A percentile compares a stretch with the other conserved stretches of the same genome.
These are phyloP conservation scores for Pseudonectria buxi DNA, from an alignment of 2,329 filamentous ascomycete species.

Conservation along the genomic window DNA sequence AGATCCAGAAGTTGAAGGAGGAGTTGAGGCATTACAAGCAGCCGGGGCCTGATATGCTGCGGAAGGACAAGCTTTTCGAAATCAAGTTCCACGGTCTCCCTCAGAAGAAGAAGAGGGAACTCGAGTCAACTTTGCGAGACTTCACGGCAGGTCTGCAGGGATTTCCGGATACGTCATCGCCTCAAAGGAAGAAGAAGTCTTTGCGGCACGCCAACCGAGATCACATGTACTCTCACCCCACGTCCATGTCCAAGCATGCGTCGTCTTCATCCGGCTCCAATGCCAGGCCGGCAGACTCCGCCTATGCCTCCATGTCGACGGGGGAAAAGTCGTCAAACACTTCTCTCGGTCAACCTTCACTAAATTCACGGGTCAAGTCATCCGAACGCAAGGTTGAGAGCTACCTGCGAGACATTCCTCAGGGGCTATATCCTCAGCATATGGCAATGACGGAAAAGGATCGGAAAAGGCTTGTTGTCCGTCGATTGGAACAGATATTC, in stretches of 20 bases:
- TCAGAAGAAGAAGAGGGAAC: conserved; percentile 64
- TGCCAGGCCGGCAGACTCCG: conserved; percentile 50
- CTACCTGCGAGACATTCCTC: conserved; percentile 66
- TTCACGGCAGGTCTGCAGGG: conserved; percentile 60
- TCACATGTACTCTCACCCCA: conserved; percentile 33
- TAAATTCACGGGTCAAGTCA: conserved; percentile 31
- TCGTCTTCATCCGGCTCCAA: conserved; percentile 48
- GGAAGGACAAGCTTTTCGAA: conserved; percentile 75
- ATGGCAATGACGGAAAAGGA: conserved; percentile 62
- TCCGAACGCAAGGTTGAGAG: conserved; percentile 58
- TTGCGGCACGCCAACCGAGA: conserved; percentile 33
- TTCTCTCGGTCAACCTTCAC: conserved; percentile 31
- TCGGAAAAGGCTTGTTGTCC: conserved; percentile 71
- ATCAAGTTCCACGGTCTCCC: conserved; percentile 71
- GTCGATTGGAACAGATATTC: conserved; percentile 72
- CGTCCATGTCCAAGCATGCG: conserved; percentile 43
- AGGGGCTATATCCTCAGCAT: conserved; percentile 57
- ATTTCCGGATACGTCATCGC: conserved; percentile 37
- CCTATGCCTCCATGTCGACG: conserved; percentile 61
- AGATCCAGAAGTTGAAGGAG: conserved; percentile 73
- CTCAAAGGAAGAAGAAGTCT: conserved; percentile 33
- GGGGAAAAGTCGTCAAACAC: conserved; percentile 39
- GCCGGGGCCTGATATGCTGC: conserved; percentile 57
- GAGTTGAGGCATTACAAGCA: conserved; percentile 66
- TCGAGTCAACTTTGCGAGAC: conserved; percentile 65